Evolutionary conservation across 208 protist genomes (phyloP).

Genomic region (Crithidia expoeki): DNA sequence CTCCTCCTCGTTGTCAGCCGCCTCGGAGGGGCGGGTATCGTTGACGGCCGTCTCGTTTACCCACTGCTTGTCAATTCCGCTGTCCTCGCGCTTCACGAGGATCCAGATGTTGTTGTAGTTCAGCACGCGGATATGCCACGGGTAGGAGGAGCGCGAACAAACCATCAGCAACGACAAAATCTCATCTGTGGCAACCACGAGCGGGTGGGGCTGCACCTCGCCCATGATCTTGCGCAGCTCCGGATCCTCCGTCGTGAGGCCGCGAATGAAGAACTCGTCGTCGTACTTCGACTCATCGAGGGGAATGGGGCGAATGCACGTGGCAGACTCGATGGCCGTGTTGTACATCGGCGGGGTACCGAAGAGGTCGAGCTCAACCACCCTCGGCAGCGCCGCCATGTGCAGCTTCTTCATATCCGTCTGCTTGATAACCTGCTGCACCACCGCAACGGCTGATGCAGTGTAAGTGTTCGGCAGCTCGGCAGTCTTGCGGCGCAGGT

Average conservation of each 20-base stretch:
- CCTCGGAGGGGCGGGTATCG: constrained; percentile 62
- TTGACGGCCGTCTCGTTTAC: constrained; percentile 77
- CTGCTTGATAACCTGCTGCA: constrained; percentile 43
- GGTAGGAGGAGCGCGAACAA: constrained; percentile 70
- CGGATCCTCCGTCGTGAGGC: constrained; percentile 52
- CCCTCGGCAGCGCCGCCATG: constrained; percentile 36
- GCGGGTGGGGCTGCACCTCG: constrained; percentile 41
- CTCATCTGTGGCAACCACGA: constrained; percentile 82
- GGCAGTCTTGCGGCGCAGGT: constrained; percentile 38
- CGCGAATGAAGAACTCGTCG: constrained; percentile 39
- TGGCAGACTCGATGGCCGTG: constrained; percentile 56
- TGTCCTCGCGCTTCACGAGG: constrained; percentile 60
- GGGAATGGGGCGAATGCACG: constrained; percentile 38
- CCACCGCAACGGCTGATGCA: constrained; percentile 33
- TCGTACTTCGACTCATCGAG: constrained; percentile 54
- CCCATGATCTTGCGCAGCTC: constrained; percentile 62
- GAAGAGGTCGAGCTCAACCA: constrained; percentile 54
- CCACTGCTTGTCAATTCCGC: constrained; percentile 81
- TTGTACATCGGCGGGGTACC: constrained; percentile 75
- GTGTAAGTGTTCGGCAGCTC: constrained; percentile 50
- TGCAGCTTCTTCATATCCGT: constrained; percentile 53
- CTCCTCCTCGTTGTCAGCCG: constrained; percentile 52
- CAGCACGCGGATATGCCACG: constrained; percentile 82
- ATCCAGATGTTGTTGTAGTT: constrained; percentile 58
- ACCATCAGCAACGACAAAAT: constrained; percentile 86